Evolutionary conservation across 345 rosid genomes (phyloP).

Genomic region (Salix koriyanagi): DNA sequence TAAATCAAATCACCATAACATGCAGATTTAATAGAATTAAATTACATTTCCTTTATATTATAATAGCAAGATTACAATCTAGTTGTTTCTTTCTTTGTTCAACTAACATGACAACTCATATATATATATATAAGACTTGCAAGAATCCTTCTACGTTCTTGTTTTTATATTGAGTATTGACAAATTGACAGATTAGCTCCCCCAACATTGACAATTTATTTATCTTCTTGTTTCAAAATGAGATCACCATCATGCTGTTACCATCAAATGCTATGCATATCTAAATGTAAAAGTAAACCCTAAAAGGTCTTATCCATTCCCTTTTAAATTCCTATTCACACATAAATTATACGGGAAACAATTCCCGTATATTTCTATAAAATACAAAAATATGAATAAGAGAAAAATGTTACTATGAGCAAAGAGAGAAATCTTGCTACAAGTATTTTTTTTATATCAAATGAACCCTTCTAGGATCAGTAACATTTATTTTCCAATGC

Average conservation of each 20-base stretch:
- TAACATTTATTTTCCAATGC: constrained; percentile 76
- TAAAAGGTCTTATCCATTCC: neutral
- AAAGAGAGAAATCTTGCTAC: neutral
- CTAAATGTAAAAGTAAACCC: too few species aligned
- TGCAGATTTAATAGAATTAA: too few species aligned
- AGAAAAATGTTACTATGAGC: neutral
- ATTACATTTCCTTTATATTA: too few species aligned
- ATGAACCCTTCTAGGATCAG: constrained; percentile 60
- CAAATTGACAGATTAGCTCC: neutral
- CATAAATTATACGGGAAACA: constrained; percentile 28
- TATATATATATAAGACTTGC: too few species aligned
- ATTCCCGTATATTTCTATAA: constrained; percentile 5
- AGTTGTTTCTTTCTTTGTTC: too few species aligned
- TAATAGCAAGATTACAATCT: too few species aligned
- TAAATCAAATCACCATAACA: too few species aligned
- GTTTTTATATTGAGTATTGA: neutral
- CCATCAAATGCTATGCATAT: too few species aligned
- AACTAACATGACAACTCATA: too few species aligned
- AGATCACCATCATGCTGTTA: too few species aligned
- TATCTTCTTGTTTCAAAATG: too few species aligned
- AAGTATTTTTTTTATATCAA: constrained; percentile 24
- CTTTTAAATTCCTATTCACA: neutral
- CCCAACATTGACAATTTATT: too few species aligned
- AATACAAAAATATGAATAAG: neutral
- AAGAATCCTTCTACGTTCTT: neutral